Evolutionary conservation across 1,284 basidiomycete species (phyloP), one percentile per base, ranked within the genome.

Genomic region (Moesziomyces globuligerus): DNA sequence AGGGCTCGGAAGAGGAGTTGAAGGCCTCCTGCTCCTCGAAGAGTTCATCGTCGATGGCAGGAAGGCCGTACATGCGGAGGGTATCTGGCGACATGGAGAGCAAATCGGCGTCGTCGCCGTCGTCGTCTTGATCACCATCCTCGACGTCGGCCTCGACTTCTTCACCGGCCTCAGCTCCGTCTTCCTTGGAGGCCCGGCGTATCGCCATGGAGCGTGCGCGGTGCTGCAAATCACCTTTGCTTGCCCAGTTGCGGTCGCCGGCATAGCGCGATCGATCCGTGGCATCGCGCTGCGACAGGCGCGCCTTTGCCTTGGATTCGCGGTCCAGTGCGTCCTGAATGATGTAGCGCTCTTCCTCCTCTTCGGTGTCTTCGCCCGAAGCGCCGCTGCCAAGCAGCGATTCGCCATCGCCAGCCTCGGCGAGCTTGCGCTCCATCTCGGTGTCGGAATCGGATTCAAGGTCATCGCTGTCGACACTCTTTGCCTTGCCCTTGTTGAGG

Each of bases 311-410:
- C 42, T 51, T 54, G 13, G 72, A 69, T 21, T 67, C 49, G 17
- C 68, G 46, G 24, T 71, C 47, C 26, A 72, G 44, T n/a, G 75
- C 75, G n/a, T 80, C 78, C 28, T 69, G 56, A 38, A 81, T 79
- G 50, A 81, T 75, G 67, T 73, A 81, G 20, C 72, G 62, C 43
- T 78, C 78, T 32, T 81, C 79, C 24, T 80, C 71, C 24, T 74
- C 68, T 37, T 79, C 71, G n/a, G 64, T 68, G 24, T 79, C 77
- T 4, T 78, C 73, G 47, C 66, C 69, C 5, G 76, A 78, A 48
- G 65, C 67, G 43, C 68, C 79, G n/a, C 78, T 80, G 36, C 79
- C 79, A n/a, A 81, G 64, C 11, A 81, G 69, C 15, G 79, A 81
- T 32, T 80, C 79, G 38, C 76, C 78, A 26, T 80, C 78, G 13